Base-by-base conservation (phyloP, 1,139 yeast genomes). In the Blastobotrys serpentis region DNA sequence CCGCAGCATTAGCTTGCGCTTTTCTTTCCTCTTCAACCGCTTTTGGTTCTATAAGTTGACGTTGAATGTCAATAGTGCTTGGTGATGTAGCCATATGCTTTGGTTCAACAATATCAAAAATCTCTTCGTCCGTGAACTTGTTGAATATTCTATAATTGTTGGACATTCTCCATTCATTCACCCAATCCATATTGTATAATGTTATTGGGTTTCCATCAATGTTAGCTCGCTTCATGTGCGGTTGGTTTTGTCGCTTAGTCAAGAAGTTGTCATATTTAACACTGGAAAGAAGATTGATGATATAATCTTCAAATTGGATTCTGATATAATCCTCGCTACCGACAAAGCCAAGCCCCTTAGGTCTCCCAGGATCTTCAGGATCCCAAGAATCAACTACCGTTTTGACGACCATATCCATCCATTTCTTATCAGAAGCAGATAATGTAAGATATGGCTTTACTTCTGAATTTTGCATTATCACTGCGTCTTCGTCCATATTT, bases 251-350 rank as follows among this genome's bases (percentile, higher is more conserved):
- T 19, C 46, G 42, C 16, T 43, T 33, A 4, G 70, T 71, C 16
- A 77, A 57, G 61, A 84, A 87, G 52, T 76, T 81, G 55, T 78
- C 77, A 60, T 82, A 86, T 65, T 94, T 84, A 39, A 79, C 81
- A 18, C 87, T 76, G 0, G 95, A 74, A 39, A 92, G 67, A 55
- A 92, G 67, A 13, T 95, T 87, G 55, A 85, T 76, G 32, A 90
- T 68, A 62, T 92, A 92, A 60, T 89, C 97, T 63, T 92, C 98
- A 67, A 90, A 90, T 58, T 83, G 88, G 67, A 82, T 78, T 48
- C 98, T 73, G 32, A 92, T 84, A 59, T 84, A 86, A 65, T 92
- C 98, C 59, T 92, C 97, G 58, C 89, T 86, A 1, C 98, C 98
- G 42, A 70, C 67, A 61, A 75, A 84, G 1, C 67, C 67, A 16